These are phyloP conservation scores for Penicillium fuscoglaucum DNA, from an alignment of 2,329 filamentous ascomycete genomes.

Conservation along the genomic window DNA sequence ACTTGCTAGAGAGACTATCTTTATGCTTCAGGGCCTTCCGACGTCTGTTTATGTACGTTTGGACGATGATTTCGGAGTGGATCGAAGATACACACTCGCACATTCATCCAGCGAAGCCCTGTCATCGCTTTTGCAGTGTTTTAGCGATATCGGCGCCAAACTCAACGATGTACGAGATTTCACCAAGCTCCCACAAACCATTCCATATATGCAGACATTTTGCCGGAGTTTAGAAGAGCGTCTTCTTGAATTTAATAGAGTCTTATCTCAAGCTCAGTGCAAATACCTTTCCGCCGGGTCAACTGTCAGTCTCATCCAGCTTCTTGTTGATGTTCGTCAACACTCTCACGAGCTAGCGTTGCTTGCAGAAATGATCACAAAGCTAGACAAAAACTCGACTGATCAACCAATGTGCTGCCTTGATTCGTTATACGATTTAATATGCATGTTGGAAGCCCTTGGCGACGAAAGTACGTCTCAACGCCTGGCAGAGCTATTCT, in stretches of 20 bases:
- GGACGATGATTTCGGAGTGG: slow-evolving; percentile 37
- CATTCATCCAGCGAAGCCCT: slow-evolving; percentile 38
- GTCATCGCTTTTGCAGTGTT: slow-evolving; percentile 39
- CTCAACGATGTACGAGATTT: slow-evolving; percentile 54
- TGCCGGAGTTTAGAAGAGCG: slow-evolving; percentile 61
- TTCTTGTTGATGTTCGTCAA: slow-evolving; percentile 59
- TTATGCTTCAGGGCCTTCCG: slow-evolving; percentile 78
- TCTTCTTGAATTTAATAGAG: slow-evolving; percentile 59
- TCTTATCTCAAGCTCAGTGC: slow-evolving; percentile 61
- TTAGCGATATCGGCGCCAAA: slow-evolving; percentile 51
- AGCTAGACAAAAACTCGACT: slow-evolving; percentile 49
- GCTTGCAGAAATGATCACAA: slow-evolving; percentile 63
- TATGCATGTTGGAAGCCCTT: slow-evolving; percentile 67
- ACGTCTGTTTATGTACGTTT: slow-evolving; percentile 66
- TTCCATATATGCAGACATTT: slow-evolving; percentile 69
- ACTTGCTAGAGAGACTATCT: slow-evolving; percentile 72
- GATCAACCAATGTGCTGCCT: slow-evolving; percentile 69
- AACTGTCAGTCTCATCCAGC: slow-evolving; percentile 66
- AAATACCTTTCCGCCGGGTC: slow-evolving; percentile 56
- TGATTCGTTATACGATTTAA: slow-evolving; percentile 72
- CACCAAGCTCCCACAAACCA: slow-evolving; percentile 46
- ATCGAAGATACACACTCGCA: slow-evolving; percentile 38
- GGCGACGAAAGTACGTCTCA: slow-evolving; percentile 63
- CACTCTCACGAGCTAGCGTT: slow-evolving; percentile 58
- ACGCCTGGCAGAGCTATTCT: slow-evolving; percentile 69